A percentile compares a stretch with the other conserved stretches of the same genome.
Evolutionary conservation across 768 basidiomycete genomes (phyloP).

Genomic region (Hygrocybe coccinea): DNA sequence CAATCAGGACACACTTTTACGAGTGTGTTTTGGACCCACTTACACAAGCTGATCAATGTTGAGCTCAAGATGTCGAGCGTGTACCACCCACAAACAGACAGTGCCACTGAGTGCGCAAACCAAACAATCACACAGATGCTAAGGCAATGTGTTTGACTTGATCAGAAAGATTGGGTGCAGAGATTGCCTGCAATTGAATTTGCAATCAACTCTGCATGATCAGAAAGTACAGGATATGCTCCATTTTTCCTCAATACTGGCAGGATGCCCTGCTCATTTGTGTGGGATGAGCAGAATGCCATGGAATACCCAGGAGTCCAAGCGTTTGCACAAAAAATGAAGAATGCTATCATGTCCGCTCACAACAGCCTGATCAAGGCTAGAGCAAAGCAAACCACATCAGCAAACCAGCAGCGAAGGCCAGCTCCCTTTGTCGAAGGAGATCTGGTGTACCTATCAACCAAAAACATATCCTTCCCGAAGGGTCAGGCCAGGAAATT

Average conservation of each 20-base stretch:
- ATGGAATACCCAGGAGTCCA: conserved; percentile 19
- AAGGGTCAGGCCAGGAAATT: conserved; percentile 30
- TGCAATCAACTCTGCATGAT: conserved; percentile 32
- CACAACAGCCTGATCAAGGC: conserved; percentile 26
- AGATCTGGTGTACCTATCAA: conserved; percentile 5
- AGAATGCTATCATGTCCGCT: conserved; percentile 20
- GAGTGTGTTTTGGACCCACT: conserved; percentile 10
- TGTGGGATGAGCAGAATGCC: conserved; percentile 9
- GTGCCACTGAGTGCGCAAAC: conserved; percentile 31
- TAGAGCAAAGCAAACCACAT: conserved; percentile 9
- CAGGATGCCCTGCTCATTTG: conserved; percentile 18
- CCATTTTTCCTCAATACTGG: conserved; percentile 32
- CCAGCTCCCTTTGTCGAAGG: conserved; percentile 2
- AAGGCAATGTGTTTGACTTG: conserved; percentile 15
- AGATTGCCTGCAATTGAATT: conserved; percentile 33
- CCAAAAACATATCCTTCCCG: neutral
- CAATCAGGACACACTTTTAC: conserved; percentile 17
- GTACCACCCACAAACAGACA: conserved; percentile 18
- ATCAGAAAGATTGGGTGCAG: conserved; percentile 29
- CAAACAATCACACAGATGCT: conserved; percentile 29
- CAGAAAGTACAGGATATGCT: conserved; percentile 31
- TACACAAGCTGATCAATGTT: conserved; percentile 15
- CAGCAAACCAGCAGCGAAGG: conserved; percentile 5
- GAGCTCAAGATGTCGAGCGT: conserved; percentile 28
- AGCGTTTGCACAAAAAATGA: conserved; percentile 18